These are phyloP conservation scores for Parmales sp. DNA, from an alignment of 108 stramenopile species.

Conservation along the genomic window DNA sequence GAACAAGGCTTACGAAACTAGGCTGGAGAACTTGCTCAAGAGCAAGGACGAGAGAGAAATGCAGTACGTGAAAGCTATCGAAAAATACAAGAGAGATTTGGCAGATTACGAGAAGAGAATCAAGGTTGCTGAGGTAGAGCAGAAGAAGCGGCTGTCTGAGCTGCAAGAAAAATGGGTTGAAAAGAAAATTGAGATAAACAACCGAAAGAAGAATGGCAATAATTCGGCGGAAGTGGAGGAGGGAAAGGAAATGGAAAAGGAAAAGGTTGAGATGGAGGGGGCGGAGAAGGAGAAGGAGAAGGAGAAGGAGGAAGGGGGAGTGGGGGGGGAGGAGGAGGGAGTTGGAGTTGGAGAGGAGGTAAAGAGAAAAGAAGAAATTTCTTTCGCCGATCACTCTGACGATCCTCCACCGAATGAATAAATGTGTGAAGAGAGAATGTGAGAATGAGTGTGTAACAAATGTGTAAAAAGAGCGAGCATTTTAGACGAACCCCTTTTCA, in stretches of 20 bases:
- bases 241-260: background rate
- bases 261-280: background rate
- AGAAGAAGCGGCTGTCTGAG: slow-evolving; percentile 56
- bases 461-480: too few relatives aligned
- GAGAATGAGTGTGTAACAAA: background rate
- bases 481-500: too few relatives aligned
- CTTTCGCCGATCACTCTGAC: background rate
- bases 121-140: slow-evolving; percentile 65
- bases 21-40: slow-evolving; percentile 72
- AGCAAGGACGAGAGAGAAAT: slow-evolving; percentile 62
- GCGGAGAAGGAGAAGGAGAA: background rate
- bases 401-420: background rate
- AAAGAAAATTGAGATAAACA: background rate
- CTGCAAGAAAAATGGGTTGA: slow-evolving; percentile 42
- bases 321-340: background rate
- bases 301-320: background rate
- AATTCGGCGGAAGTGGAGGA: background rate
- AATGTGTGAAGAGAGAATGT: background rate
- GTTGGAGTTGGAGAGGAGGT: background rate
- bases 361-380: background rate
- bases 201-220: background rate
- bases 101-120: slow-evolving; percentile 72
- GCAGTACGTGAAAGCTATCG: slow-evolving; percentile 65
- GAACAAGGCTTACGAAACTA: slow-evolving; percentile 62
- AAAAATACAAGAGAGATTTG: slow-evolving; percentile 70